Base-by-base conservation (phyloP, 176 grass and related monocot species). In the Alloteropsis semialata region DNA sequence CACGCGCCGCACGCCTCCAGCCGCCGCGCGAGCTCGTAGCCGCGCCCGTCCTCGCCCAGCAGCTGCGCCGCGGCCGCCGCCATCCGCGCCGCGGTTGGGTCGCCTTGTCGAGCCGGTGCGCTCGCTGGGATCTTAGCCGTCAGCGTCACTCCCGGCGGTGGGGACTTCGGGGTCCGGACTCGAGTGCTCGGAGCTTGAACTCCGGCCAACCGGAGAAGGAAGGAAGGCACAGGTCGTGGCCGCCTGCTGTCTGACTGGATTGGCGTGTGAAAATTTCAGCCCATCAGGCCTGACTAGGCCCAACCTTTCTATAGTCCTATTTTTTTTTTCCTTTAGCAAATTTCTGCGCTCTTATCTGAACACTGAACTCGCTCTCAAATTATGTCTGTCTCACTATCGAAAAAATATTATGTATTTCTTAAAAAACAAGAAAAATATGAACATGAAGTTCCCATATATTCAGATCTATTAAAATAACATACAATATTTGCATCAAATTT, bases 1-100 rank as follows among this genome's bases (percentile, higher is more conserved):
- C 96, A 99, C 48, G 89, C 89, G 43, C 93, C 96, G 87, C 96
- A 93, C 33, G 70, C 72, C 50, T 96, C 96, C 82, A 99, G 82
- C 84, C 87, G 74, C 76, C 82, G 87, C 14, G 96, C 96, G n/a
- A 98, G 89, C 11, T 98, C 93, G 82, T 96, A 98, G 28, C 93
- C 93, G 53, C 75, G 76, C n/a, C 96, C 96, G 67, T 99, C 96
- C 69, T 99, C 93, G 41, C 96, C 96, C 67, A 99, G 87, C n/a
- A 99, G 87, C 85, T 81, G 84, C 72, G 87, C 80, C 45, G 88
- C 82, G 16, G 76, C 78, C 43, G 46, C 82, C 61, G 91, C 84
- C 83, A 79, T 78, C 62, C 51, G 21, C 51, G 50, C 17, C 41
- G 19, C 45, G 19, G 22, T n/a, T 18, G 18, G 27, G 45, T 29